Base-by-base conservation (phyloP, 1,139 yeast species). In the Pichia sp. region DNA sequence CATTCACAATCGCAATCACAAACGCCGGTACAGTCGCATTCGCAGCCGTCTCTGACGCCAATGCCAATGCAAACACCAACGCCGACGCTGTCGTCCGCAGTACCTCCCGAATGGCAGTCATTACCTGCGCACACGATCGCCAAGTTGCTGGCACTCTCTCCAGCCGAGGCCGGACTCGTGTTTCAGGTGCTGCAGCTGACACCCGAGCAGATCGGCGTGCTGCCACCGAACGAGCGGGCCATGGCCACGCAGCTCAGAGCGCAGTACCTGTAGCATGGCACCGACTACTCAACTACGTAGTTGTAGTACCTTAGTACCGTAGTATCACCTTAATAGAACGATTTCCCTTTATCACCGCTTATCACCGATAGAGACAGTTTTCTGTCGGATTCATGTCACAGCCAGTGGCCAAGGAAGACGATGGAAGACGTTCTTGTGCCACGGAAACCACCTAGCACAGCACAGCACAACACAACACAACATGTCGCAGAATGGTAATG, bases 121-220 rank as follows among this genome's bases (percentile, higher is more conserved):
- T 60, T 76, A 29, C 74, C 80, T 5, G 64, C 59, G 3, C 58
- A 58, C 16, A 66, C 82, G 2, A 69, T 67, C 38, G 60, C 63
- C 15, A 74, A 72, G 50, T 56, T 77, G 23, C 53, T 67, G 16
- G 61, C 57, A 23, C 53, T 77, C 48, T 65, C 71, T 6, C 69
- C 69, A 21, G 71, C 70, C 30, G 83, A 80, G 53, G 84, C 84
- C 9, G 69, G 72, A 30, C 66, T 77, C 56, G 70, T 79, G 29
- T 76, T 74, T 11, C 85, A 79, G 53, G 83, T 80, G 5, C 63
- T 81, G 41, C 64, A 69, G 27, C 58, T 81, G 42, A 64, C 78
- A 0, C 70, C 69, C 2, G 76, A 69, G 14, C 83, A 77, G 47
- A 62, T 80, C 25, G 60, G 63, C 28, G 56, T 63, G 2, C 59